Conservation (phyloP, 768 basidiomycete species). For the Termitomyces sp. region DNA sequence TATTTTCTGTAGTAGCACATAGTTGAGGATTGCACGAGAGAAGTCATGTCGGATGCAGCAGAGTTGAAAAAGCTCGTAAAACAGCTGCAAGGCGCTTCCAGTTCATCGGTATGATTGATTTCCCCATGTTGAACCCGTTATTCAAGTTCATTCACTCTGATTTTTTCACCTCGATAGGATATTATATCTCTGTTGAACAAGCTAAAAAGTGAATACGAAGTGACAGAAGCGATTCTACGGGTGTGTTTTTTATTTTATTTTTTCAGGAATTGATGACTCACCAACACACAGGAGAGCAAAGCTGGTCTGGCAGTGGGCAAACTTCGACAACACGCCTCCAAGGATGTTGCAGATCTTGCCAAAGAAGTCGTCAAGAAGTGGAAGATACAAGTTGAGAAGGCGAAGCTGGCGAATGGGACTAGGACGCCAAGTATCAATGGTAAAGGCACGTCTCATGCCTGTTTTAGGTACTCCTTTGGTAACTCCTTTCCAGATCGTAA, state of each 20-base stretch:
- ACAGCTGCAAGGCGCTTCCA: slow-evolving; percentile 62
- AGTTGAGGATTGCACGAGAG: slow-evolving; percentile 23
- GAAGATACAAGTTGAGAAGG: slow-evolving; percentile 83
- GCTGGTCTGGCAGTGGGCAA: slow-evolving; percentile 91
- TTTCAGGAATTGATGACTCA: slow-evolving; percentile 17
- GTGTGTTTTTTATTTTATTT: slow-evolving; percentile 40
- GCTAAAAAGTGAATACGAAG: slow-evolving; percentile 61
- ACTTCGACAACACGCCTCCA: slow-evolving; percentile 66
- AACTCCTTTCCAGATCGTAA: not conserved
- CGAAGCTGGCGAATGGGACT: slow-evolving; percentile 30
- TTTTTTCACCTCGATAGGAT: slow-evolving; percentile 42
- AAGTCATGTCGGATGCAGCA: slow-evolving; percentile 42
- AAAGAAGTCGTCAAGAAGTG: slow-evolving; percentile 91
- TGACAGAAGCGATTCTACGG: slow-evolving; percentile 71
- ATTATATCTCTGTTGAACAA: slow-evolving; percentile 52
- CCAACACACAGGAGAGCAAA: slow-evolving; percentile 70
- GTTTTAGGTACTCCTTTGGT: slow-evolving; percentile 3
- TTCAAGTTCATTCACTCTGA: slow-evolving; percentile 26
- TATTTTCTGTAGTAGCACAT: slow-evolving; percentile 28
- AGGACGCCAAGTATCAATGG: slow-evolving; percentile 18
- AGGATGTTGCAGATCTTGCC: slow-evolving; percentile 74
- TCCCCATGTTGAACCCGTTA: slow-evolving; percentile 32
- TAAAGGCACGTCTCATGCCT: slow-evolving; percentile 26
- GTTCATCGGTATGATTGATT: slow-evolving; percentile 47
- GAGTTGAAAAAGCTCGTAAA: slow-evolving; percentile 81